Percentiles rank a stretch among this genome's conserved stretches.
phyloP scores from a whole-genome alignment of 192 early-diverging fungal genomes.

The Powellomyces hirtus region DNA sequence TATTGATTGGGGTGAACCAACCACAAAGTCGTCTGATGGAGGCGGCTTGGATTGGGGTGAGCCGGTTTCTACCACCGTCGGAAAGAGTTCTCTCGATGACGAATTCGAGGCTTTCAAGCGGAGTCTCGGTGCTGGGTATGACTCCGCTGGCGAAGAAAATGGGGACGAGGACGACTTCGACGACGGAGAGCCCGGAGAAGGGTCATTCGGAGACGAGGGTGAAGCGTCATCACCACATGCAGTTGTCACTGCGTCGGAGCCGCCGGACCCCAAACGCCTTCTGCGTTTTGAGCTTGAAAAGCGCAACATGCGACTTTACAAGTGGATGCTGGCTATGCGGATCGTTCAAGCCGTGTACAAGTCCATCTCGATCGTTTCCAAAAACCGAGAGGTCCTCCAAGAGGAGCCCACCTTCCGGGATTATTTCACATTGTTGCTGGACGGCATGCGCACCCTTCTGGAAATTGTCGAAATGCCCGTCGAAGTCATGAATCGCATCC shows the following conservation, averaged over 20 bases:
- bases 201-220: not conserved
- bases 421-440: constrained; percentile 46
- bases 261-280: constrained; percentile 14
- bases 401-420: constrained; percentile 44
- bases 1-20: constrained; percentile 48
- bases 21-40: not conserved
- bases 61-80: not conserved
- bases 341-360: constrained; percentile 57
- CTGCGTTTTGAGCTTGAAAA: constrained; percentile 21
- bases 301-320: constrained; percentile 48
- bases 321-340: constrained; percentile 59
- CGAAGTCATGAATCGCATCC: constrained; percentile 46
- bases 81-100: constrained; percentile 23
- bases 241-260: not conserved
- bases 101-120: constrained; percentile 52
- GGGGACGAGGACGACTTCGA: constrained; percentile 17
- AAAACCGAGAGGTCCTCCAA: constrained; percentile 46
- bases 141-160: constrained; percentile 23
- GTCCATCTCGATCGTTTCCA: constrained; percentile 41
- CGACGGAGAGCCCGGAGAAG: constrained; percentile 1
- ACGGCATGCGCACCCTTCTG: constrained; percentile 50
- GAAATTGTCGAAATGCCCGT: constrained; percentile 51
- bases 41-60: constrained; percentile 50
- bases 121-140: constrained; percentile 22
- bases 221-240: not conserved